A percentile compares a stretch with the other conserved stretches of the same genome.
These are phyloP conservation scores for Maudiozyma humilis DNA, from an alignment of 1,139 yeast species.

Conservation along the genomic window DNA sequence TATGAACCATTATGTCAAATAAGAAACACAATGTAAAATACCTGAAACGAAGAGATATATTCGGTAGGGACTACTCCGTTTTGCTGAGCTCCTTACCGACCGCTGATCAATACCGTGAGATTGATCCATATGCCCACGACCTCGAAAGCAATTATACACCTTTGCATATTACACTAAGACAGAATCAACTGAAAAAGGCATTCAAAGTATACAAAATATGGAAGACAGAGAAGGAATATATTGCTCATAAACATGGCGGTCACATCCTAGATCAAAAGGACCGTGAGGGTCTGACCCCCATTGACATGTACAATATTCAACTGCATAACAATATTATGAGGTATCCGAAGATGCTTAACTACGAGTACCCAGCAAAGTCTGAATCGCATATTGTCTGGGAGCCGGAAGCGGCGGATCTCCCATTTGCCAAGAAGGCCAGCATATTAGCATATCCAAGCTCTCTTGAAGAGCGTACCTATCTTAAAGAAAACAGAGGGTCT, in stretches of 20 bases:
- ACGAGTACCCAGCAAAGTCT: slow-evolving; percentile 16
- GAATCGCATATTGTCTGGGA: slow-evolving; percentile 7
- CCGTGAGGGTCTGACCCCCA: slow-evolving; percentile 55
- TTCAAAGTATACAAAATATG: slow-evolving; percentile 48
- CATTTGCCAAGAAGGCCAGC: slow-evolving; percentile 12
- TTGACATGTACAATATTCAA: slow-evolving; percentile 38
- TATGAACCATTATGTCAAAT: slow-evolving; percentile 6
- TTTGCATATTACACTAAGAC: slow-evolving; percentile 40
- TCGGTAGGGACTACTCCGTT: slow-evolving; percentile 66
- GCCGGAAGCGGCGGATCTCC: background rate
- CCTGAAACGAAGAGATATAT: slow-evolving; percentile 46
- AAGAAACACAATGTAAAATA: slow-evolving; percentile 10
- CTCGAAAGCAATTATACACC: slow-evolving; percentile 80
- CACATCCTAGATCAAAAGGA: slow-evolving; percentile 46
- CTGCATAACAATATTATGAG: slow-evolving; percentile 13
- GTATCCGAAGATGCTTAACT: slow-evolving; percentile 18
- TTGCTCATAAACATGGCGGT: slow-evolving; percentile 43
- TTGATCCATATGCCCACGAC: slow-evolving; percentile 46
- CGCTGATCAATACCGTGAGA: slow-evolving; percentile 40
- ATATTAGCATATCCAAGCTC: slow-evolving; percentile 12
- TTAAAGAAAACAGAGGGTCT: slow-evolving; percentile 14
- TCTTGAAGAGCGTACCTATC: slow-evolving; percentile 8
- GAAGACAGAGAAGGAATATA: slow-evolving; percentile 34
- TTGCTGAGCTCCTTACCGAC: slow-evolving; percentile 43
- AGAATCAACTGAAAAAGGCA: slow-evolving; percentile 25